Base-by-base conservation (phyloP, 176 grass and related monocot species). In the Pontederia crassipes region DNA sequence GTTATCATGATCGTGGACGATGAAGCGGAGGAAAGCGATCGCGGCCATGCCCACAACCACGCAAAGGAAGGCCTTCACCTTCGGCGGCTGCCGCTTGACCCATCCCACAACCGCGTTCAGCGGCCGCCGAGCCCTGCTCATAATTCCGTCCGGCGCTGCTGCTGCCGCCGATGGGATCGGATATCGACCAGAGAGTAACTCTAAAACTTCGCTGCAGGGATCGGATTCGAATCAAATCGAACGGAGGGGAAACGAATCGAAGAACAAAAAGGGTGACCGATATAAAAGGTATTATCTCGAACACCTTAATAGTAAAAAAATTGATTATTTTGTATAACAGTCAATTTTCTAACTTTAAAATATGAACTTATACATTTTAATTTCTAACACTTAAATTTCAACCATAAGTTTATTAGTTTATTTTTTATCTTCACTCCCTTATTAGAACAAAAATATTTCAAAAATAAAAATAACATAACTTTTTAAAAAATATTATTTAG, bases 1-100 rank as follows among this genome's bases (percentile, higher is more conserved):
- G 75, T 92, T 92, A 75, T 98, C 87, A 74, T 98, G 93, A 79
- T 98, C 93, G 64, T 98, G 84, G 50, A 98, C 93, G 74, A 98
- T 85, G 77, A 92, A 98, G 17, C 93, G 81, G 64, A 98, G 87
- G 74, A 91, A 88, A 62, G 88, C 87, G 53, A 98, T 84, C 67
- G 87, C 84, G 64, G 93, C 84, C 87, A 98, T 89, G 78, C 93
- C 93, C 10, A 87, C 60, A 54, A 88, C 87, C 28, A 98, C 87
- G 74, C 81, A 76, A 17, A 98, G 77, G 84, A 98, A 98, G 0
- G 93, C 93, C 84, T 98, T 98, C 65, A 98, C 93, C 84, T 92
- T 98, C 52, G 84, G 84, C 61, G 87, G 84, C 79, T 92, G 93
- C 72, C 93, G 76, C 71, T 81, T 80, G 59, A 98, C 76, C 93